Conservation (phyloP, 2,329 filamentous ascomycete species). For the Botrytis hyacinthi region DNA sequence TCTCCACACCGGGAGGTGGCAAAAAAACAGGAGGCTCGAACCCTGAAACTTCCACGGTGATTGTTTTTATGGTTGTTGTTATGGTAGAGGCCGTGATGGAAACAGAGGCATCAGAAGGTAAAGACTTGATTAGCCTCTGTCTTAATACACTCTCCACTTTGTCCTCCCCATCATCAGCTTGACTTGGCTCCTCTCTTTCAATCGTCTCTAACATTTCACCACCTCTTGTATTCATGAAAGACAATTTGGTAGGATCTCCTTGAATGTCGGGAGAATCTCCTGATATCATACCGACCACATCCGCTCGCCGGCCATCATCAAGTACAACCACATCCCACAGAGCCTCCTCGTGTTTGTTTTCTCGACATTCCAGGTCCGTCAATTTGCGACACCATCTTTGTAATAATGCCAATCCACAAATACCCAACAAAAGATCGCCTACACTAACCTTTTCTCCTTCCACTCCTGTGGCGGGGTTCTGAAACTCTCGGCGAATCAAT, state of each 20-base stretch:
- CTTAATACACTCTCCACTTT: constrained; percentile 49
- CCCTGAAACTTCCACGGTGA: constrained; percentile 62
- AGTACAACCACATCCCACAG: constrained; percentile 67
- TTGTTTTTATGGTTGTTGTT: constrained; percentile 59
- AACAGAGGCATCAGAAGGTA: constrained; percentile 56
- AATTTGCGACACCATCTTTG: constrained; percentile 55
- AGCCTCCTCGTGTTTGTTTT: constrained; percentile 52
- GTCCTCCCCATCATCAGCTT: constrained; percentile 42
- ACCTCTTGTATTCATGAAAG: constrained; percentile 34
- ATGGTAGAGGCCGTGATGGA: constrained; percentile 59
- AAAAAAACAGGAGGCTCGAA: constrained; percentile 50
- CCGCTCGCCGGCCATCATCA: constrained; percentile 56
- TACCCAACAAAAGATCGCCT: constrained; percentile 58
- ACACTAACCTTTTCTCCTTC: constrained; percentile 60
- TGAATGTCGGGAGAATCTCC: constrained; percentile 37
- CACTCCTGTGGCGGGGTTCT: constrained; percentile 58
- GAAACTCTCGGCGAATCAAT: constrained; percentile 62
- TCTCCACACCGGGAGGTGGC: constrained; percentile 57
- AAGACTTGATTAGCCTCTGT: constrained; percentile 53
- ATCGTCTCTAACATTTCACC: constrained; percentile 41
- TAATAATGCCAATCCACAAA: constrained; percentile 60
- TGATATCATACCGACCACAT: constrained; percentile 44
- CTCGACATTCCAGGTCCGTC: constrained; percentile 49
- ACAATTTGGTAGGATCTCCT: constrained; percentile 35
- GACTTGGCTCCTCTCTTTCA: constrained; percentile 38